These are phyloP conservation scores for Candida ovalis DNA, from an alignment of 805 yeast genomes.

Conservation along the genomic window DNA sequence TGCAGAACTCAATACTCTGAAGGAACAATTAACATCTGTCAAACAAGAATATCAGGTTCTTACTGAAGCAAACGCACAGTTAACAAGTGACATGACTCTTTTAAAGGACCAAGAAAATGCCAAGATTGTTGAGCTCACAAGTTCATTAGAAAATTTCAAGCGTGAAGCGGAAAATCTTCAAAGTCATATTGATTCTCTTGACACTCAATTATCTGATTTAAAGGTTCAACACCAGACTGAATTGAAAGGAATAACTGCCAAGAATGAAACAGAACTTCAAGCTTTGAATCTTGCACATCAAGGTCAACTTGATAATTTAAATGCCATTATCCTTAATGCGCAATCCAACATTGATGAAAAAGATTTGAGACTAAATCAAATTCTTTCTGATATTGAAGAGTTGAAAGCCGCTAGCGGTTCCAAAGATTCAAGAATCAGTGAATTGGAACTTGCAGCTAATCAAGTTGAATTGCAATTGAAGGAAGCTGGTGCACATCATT, in stretches of 20 bases:
- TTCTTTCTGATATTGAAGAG: background rate
- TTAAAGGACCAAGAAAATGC: slow-evolving; percentile 5
- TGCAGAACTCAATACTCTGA: slow-evolving; percentile 4
- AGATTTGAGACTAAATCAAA: background rate
- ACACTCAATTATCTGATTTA: slow-evolving; percentile 2
- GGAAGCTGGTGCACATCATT: background rate
- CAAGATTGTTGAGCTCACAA: slow-evolving; percentile 4
- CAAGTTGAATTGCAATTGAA: background rate
- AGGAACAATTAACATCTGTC: slow-evolving; percentile 10
- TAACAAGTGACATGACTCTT: slow-evolving; percentile 6
- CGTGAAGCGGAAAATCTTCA: slow-evolving; percentile 5
- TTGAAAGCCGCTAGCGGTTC: background rate
- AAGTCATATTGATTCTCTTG: slow-evolving; percentile 5
- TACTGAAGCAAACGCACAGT: slow-evolving; percentile 2
- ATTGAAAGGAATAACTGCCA: background rate
- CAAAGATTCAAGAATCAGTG: background rate
- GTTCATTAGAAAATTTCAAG: slow-evolving; percentile 4
- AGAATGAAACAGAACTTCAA: slow-evolving; percentile 1
- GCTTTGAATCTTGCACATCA: slow-evolving; percentile 3
- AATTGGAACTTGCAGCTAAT: background rate
- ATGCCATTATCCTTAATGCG: background rate
- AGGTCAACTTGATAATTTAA: background rate
- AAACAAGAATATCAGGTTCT: slow-evolving; percentile 7
- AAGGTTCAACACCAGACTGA: slow-evolving; percentile 5
- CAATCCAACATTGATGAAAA: background rate